These are phyloP conservation scores for Kwoniella bestiolae DNA, from an alignment of 768 basidiomycete species.

Conservation along the genomic window DNA sequence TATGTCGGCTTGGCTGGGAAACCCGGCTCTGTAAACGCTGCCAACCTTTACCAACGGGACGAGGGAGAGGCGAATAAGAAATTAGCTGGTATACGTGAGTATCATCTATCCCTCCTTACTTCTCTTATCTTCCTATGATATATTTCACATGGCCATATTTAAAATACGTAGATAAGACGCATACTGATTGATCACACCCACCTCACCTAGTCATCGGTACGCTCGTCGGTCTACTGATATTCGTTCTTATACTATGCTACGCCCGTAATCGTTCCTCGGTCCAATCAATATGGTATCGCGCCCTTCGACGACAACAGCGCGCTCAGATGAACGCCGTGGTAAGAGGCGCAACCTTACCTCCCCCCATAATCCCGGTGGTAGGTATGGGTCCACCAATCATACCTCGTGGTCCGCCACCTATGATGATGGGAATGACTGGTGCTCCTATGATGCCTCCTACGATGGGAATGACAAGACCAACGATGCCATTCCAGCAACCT, in stretches of 20 bases:
- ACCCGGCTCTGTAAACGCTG: conserved; percentile 44
- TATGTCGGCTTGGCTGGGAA: conserved; percentile 54
- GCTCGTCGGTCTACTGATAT: conserved; percentile 75
- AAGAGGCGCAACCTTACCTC: conserved; percentile 41
- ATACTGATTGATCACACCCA: not conserved
- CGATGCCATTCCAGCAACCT: conserved; percentile 1
- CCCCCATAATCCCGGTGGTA: conserved; percentile 27
- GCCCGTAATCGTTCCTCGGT: conserved; percentile 53
- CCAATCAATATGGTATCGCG: conserved; percentile 52
- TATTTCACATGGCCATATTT: no score
- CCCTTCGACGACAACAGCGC: conserved; percentile 45
- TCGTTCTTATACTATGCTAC: conserved; percentile 74
- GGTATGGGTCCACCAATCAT: conserved; percentile 19
- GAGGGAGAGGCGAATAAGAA: conserved; percentile 31
- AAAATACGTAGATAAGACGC: no score
- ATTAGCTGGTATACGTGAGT: conserved; percentile 48
- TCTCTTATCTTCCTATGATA: no score
- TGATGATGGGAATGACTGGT: not conserved
- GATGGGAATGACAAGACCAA: not conserved
- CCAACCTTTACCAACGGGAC: conserved; percentile 26
- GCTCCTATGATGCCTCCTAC: conserved; percentile 1
- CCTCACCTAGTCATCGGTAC: conserved; percentile 66
- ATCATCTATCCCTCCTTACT: no score
- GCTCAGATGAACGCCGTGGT: conserved; percentile 42
- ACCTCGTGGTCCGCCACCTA: conserved; percentile 4